Conservation (phyloP, 495 filamentous ascomycete species). For the Talaromyces trachyspermus region DNA sequence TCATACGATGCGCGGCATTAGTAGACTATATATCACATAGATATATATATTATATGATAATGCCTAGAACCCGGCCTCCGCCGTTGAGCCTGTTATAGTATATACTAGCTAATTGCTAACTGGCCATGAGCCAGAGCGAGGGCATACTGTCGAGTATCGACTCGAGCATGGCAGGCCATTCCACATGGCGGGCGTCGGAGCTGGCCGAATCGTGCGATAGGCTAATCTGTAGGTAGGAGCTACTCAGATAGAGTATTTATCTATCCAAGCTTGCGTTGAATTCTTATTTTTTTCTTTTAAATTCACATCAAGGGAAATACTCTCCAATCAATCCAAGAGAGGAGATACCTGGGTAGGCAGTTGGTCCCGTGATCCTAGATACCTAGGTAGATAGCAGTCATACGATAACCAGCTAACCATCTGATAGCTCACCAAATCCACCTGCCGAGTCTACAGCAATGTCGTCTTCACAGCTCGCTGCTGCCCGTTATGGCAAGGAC, state of each 20-base stretch:
- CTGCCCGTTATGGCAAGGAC: slow-evolving; percentile 90
- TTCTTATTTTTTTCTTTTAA: slow-evolving; percentile 1
- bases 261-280: slow-evolving; percentile 6
- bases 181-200: slow-evolving; percentile 35
- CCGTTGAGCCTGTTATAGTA: too few species aligned
- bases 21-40: too few species aligned
- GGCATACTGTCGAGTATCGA: too few species aligned
- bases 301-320: not conserved
- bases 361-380: too few species aligned
- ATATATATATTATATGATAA: too few species aligned
- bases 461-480: slow-evolving; percentile 51
- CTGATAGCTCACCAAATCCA: too few species aligned
- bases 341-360: too few species aligned
- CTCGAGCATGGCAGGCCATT: too few species aligned
- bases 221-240: slow-evolving; percentile 11
- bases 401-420: too few species aligned
- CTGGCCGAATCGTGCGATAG: slow-evolving; percentile 26
- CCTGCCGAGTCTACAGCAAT: too few species aligned
- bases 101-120: not conserved
- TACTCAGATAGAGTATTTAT: slow-evolving; percentile 1
- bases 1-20: too few species aligned
- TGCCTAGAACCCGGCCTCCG: slow-evolving; percentile 1
- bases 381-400: too few species aligned
- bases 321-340: not conserved
- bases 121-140: not conserved